These are phyloP conservation scores for Leishmania aethiopica DNA, from an alignment of 208 protist species.

Conservation along the genomic window DNA sequence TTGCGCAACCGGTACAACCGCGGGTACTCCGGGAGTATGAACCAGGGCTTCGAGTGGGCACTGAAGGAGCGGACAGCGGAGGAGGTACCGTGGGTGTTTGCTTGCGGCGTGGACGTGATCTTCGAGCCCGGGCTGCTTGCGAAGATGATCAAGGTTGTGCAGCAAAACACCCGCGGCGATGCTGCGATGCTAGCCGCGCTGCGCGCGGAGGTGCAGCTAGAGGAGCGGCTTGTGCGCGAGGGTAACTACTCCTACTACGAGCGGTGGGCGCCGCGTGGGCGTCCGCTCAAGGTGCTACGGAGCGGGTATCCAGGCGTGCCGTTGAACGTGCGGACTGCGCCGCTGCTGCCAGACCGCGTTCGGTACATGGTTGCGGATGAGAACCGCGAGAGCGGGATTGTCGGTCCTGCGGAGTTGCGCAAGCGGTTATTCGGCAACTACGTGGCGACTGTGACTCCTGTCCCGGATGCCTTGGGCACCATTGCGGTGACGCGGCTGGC, in stretches of 20 bases:
- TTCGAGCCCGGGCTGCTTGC: conserved; percentile 38
- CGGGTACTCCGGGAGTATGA: conserved; percentile 45
- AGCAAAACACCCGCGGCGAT: conserved; percentile 22
- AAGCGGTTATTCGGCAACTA: conserved; percentile 31
- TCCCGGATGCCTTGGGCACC: conserved; percentile 16
- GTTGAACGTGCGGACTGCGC: conserved; percentile 35
- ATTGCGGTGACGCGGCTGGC: conserved; percentile 35
- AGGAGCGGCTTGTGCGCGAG: conserved; percentile 25
- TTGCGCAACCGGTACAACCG: conserved; percentile 38
- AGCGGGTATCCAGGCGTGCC: conserved; percentile 33
- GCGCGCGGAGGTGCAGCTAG: conserved; percentile 33
- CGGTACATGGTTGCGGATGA: conserved; percentile 32
- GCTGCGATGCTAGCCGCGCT: conserved; percentile 30
- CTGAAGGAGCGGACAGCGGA: conserved; percentile 27
- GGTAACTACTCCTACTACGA: conserved; percentile 37
- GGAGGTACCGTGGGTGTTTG: conserved; percentile 42
- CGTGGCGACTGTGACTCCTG: conserved; percentile 27
- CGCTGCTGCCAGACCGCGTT: conserved; percentile 42
- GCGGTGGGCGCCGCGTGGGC: conserved; percentile 26
- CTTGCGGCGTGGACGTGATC: conserved; percentile 39
- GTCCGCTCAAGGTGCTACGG: conserved; percentile 41
- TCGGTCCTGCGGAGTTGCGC: conserved; percentile 5
- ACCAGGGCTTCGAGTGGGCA: conserved; percentile 35
- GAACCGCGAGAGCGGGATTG: conserved; percentile 14
- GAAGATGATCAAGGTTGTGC: conserved; percentile 16